phyloP scores from a whole-genome alignment of 768 basidiomycete species.

The Leccinum variicolor region DNA sequence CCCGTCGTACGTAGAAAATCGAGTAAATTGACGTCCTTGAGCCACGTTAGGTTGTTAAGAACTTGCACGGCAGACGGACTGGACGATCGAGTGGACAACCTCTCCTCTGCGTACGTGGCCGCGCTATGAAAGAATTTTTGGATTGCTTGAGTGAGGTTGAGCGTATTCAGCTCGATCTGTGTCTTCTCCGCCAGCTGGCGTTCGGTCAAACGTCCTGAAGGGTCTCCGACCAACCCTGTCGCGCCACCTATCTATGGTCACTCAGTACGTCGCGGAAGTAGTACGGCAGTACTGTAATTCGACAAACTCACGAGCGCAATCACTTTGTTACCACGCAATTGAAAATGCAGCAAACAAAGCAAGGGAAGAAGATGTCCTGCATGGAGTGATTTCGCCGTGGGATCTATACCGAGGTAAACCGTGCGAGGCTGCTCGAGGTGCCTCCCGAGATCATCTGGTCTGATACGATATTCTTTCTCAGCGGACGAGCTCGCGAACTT shows the following conservation, averaged over 20 bases:
- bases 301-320: slow-evolving; percentile 72
- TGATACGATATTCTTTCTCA: slow-evolving; percentile 17
- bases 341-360: slow-evolving; percentile 85
- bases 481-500: background rate
- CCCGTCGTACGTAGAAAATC: slow-evolving; percentile 85
- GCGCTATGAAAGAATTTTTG: slow-evolving; percentile 72
- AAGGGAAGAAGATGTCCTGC: slow-evolving; percentile 92
- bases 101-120: slow-evolving; percentile 51
- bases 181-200: slow-evolving; percentile 62
- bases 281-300: background rate
- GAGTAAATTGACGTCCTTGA: slow-evolving; percentile 65
- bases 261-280: background rate
- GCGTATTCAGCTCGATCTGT: slow-evolving; percentile 64
- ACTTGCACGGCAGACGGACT: slow-evolving; percentile 35
- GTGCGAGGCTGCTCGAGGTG: slow-evolving; percentile 41
- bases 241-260: slow-evolving; percentile 88
- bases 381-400: slow-evolving; percentile 86
- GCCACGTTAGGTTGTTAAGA: slow-evolving; percentile 77
- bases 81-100: slow-evolving; percentile 12
- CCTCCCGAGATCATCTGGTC: slow-evolving; percentile 40
- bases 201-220: slow-evolving; percentile 84
- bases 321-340: slow-evolving; percentile 73
- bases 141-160: slow-evolving; percentile 59
- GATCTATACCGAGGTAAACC: slow-evolving; percentile 89
- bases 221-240: slow-evolving; percentile 95